Base-by-base conservation (phyloP, 257 asterid genomes). In the Phtheirospermum japonicum region DNA sequence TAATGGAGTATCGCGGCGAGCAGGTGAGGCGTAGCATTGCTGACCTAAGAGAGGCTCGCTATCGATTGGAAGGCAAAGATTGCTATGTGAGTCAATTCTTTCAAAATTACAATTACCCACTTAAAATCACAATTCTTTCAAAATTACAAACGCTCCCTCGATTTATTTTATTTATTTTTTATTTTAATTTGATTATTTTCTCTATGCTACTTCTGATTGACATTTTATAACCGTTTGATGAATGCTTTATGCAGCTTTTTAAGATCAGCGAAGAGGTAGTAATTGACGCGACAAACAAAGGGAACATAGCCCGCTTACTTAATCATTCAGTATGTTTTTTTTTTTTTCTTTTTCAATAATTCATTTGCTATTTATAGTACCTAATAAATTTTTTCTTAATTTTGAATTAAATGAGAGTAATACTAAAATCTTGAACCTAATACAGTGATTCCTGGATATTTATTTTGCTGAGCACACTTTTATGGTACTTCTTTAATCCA, bases 271-370 rank as follows among this genome's bases (percentile, higher is more conserved):
- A 92, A 17, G 99, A 89, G 66, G 82, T 86, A 42, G 87, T 92
- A 32, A 83, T 92, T 59, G 99, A 93, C 68, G 97, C 99, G 31
- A 93, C 99, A 19, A 71, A 78, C 64, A 85, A 63, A 74, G 99
- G 99, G 67, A 89, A 87, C 69, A 87, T 93, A 17, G 95, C 90
- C 56, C 99, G 99, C 70, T 70, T 93, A 73, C 90, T 93, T 74
- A 93, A 93, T 68, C 99, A 93, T 63, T 93, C 99, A 67, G 99
- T 93, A 83, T 65, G 81, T 62, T 61, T 61, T 53, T 40, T 32
- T 20, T 5, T 53, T 20, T 61, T n/a, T n/a, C n/a, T n/a, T n/a
- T n/a, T n/a, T n/a, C n/a, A 11, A 12, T 12, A 4, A 45, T 52
- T 16, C 31, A 40, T 40, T 12, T 9, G 14, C 9, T 40, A 9